Base-by-base conservation (phyloP, 1,139 yeast genomes). In the Candida pseudoviswanathii region DNA sequence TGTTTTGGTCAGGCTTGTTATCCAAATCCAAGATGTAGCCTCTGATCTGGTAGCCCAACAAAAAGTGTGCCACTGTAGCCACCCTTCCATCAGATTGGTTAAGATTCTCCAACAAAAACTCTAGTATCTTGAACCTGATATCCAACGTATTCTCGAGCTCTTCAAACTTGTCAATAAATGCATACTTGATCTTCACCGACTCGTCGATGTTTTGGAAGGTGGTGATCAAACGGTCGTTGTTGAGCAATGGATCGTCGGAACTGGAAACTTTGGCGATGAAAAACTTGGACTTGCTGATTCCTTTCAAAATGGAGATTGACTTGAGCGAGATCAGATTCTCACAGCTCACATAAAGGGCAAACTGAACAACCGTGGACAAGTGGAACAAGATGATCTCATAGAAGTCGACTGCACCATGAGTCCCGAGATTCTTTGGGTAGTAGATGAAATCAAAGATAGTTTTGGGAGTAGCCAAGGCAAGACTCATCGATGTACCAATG, bases 191-290 rank as follows among this genome's bases (percentile, higher is more conserved):
- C 53, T 91, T 79, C 4, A 70, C 66, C 0, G 84, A 75, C 58
- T 91, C 97, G 58, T 87, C 89, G 31, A 88, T 81, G 11, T 89
- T 85, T 59, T 85, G 86, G 47, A 88, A 77, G 29, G 89, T 77
- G 0, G 90, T 84, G 41, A 92, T 68, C n/a, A 92, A 68, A 54
- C 94, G 80, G 55, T 85, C 84, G 52, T 77, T 80, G 24, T 75
- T 77, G 48, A 81, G 68, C 10, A 82, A 61, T 1, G 77, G 68
- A 48, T 74, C 77, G 10, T 62, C 60, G 5, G 65, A 53, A 21
- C 66, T 57, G 22, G 45, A 45, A 3, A 70, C 63, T 24, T 45
- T 47, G 2, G 73, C 67, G 33, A 70, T 70, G 57, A 86, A 86
- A 47, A 75, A 77, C 10, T 78, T 66, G 0, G 86, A 77, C 4